Evolutionary conservation across 2,329 filamentous ascomycete genomes (phyloP).

Genomic region (Cryphonectria carpinicola): DNA sequence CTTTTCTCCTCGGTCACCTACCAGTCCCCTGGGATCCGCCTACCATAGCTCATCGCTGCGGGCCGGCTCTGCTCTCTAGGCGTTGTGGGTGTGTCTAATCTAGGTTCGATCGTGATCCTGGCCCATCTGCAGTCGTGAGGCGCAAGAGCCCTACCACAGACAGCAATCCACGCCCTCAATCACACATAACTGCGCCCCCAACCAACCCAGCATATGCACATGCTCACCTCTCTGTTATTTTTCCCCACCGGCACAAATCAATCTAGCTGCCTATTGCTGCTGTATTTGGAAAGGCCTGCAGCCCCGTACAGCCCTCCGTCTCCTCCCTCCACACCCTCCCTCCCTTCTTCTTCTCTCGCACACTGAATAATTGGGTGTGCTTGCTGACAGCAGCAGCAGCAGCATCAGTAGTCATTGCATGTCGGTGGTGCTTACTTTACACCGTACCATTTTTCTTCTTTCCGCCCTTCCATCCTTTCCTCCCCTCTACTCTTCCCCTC

Average conservation of each 20-base stretch:
- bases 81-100: neutral
- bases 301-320: neutral
- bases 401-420: neutral
- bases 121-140: constrained; percentile 20
- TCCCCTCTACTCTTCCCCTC: neutral
- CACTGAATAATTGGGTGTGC: neutral
- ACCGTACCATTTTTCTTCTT: neutral
- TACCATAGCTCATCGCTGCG: constrained; percentile 2
- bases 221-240: neutral
- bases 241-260: neutral
- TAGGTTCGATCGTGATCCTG: constrained; percentile 14
- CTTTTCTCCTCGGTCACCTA: neutral
- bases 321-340: neutral
- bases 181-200: constrained; percentile 23
- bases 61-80: constrained; percentile 1
- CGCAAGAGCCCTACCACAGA: constrained; percentile 13
- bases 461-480: neutral
- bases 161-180: neutral
- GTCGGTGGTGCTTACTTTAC: neutral
- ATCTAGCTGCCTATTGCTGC: constrained; percentile 18
- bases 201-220: constrained; percentile 9
- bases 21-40: neutral
- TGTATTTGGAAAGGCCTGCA: constrained; percentile 16
- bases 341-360: neutral
- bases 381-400: constrained; percentile 2